Evolutionary conservation across 768 basidiomycete species (phyloP), one percentile per base, ranked within the genome.

Genomic region (Kwoniella mangroviensis): DNA sequence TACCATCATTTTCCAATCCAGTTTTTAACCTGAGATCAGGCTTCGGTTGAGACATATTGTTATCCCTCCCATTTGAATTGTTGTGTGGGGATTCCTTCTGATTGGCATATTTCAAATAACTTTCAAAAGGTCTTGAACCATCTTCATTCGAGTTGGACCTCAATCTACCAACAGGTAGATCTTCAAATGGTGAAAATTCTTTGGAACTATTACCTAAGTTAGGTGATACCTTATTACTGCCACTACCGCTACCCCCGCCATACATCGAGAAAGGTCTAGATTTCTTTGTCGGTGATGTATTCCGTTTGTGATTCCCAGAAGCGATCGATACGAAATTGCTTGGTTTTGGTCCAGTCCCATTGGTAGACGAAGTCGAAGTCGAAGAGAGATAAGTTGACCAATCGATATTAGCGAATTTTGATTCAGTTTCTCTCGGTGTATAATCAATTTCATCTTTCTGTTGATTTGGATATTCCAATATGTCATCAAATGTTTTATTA

Each of bases 381-480:
- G 56, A 52, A 4, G 52, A 55, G 5, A 40, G 59, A 45, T 55
- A 58, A 19, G n/a, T 72, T 52, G 66, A 60, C 58, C 57, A 59
- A 34, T 67, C 41, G 53, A 64, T 65, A n/a, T 51, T 61, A 21
- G 72, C 73, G 57, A 75, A 72, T 49, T 52, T 61, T 40, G 75
- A 74, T 63, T 61, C 62, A 19, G 76, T 73, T 51, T 79, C 75
- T 66, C 70, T 57, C 3, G 75, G 77, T 19, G 67, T 64, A 59
- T 75, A 74, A 41, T 78, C 77, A 22, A 26, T 3, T 19, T 65
- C 58, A 7, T 19, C 57, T 9, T 58, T 40, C 22, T n/a, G 40
- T 49, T 52, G 28, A 1, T 41, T 42, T n/a, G 67, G 40, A 53
- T 75, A 58, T 60, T 77, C 75, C 6, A 61, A 21, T 40, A 76